A percentile compares a stretch with the other conserved stretches of the same genome.
phyloP scores from a whole-genome alignment of 805 yeast genomes.

The Sungouiozyma ichnusensis region DNA sequence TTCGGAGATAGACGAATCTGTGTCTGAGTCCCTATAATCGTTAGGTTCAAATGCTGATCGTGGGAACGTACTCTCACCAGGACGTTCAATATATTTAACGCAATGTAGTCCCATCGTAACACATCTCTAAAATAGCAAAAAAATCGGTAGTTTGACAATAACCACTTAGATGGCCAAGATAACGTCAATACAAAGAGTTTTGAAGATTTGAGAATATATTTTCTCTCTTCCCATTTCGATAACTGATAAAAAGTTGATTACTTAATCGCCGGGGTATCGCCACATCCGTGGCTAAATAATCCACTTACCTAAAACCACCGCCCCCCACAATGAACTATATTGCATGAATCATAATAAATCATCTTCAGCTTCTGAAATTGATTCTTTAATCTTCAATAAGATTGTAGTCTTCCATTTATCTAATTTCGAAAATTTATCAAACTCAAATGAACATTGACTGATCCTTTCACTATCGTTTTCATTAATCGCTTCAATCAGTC shows the following conservation, averaged over 20 bases:
- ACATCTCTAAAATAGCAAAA: too few relatives aligned
- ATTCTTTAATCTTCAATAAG: slow-evolving; percentile 68
- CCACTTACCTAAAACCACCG: not conserved
- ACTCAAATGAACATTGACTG: slow-evolving; percentile 66
- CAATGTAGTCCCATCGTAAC: not conserved
- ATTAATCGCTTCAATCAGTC: slow-evolving; percentile 61
- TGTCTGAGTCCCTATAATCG: not conserved
- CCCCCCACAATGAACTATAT: too few relatives aligned
- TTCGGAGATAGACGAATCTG: not conserved
- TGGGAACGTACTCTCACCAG: not conserved
- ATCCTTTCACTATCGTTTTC: slow-evolving; percentile 72
- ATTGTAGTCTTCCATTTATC: slow-evolving; percentile 87
- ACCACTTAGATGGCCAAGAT: too few relatives aligned
- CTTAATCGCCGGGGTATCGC: too few relatives aligned
- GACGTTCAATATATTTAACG: not conserved
- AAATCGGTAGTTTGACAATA: too few relatives aligned
- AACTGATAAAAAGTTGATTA: too few relatives aligned
- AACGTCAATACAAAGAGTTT: too few relatives aligned
- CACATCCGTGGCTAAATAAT: too few relatives aligned
- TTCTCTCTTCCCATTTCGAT: too few relatives aligned
- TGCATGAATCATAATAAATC: slow-evolving; percentile 37
- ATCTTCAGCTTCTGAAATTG: slow-evolving; percentile 62
- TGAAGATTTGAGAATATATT: too few relatives aligned
- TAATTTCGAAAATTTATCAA: slow-evolving; percentile 76
- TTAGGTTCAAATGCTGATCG: not conserved